A percentile compares a stretch with the other conserved stretches of the same genome.
These are phyloP conservation scores for Trichosanthes cucumerina DNA, from an alignment of 306 rosid species.

Conservation along the genomic window DNA sequence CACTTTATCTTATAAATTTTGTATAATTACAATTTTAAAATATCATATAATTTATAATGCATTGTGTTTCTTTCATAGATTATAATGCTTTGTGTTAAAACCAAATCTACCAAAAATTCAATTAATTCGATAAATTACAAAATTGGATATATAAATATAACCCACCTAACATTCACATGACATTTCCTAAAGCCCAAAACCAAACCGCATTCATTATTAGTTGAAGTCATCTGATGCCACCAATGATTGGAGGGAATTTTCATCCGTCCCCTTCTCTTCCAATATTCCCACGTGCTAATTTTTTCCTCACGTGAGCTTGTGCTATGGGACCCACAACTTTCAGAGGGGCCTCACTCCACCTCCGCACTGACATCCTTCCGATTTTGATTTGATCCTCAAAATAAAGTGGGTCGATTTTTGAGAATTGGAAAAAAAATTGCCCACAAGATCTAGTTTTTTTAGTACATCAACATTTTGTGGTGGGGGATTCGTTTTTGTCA, in stretches of 20 bases:
- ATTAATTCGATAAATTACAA: no score
- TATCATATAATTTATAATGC: no score
- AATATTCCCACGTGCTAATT: background rate
- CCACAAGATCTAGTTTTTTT: no score
- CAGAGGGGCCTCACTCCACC: background rate
- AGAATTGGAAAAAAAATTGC: no score
- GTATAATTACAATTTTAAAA: no score
- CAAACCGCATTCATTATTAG: background rate
- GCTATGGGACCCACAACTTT: background rate
- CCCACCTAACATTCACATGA: background rate
- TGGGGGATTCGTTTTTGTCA: no score
- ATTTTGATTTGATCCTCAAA: background rate
- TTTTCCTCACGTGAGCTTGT: background rate
- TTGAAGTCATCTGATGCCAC: background rate
- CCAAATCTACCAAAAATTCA: no score
- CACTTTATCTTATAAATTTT: no score
- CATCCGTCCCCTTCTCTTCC: background rate
- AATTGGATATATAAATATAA: background rate
- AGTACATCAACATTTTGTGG: no score
- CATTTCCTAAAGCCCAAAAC: background rate
- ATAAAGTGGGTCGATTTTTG: background rate
- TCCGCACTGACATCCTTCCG: background rate
- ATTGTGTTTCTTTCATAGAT: no score
- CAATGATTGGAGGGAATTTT: background rate
- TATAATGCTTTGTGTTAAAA: no score